phyloP scores from a whole-genome alignment of 2,329 filamentous ascomycete species.

The Botryotinia narcissicola region DNA sequence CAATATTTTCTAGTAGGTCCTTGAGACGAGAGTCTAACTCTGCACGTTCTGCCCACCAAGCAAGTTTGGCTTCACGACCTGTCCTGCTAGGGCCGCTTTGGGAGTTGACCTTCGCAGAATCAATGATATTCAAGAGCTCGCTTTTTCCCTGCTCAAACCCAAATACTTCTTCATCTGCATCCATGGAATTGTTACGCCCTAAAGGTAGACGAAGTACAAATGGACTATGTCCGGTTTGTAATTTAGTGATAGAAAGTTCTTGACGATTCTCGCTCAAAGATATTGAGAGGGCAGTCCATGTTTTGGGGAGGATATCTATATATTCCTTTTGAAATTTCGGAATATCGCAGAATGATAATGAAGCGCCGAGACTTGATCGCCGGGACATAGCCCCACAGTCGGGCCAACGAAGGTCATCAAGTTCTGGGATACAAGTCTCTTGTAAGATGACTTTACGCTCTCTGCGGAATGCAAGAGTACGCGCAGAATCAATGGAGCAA shows the following conservation, averaged over 20 bases:
- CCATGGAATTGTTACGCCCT: slow-evolving; percentile 75
- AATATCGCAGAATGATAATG: slow-evolving; percentile 46
- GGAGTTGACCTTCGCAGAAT: slow-evolving; percentile 77
- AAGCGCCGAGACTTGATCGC: slow-evolving; percentile 46
- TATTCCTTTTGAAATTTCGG: slow-evolving; percentile 73
- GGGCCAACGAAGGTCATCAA: slow-evolving; percentile 43
- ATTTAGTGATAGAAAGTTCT: slow-evolving; percentile 86
- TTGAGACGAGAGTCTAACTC: slow-evolving; percentile 73
- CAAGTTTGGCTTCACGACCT: slow-evolving; percentile 69
- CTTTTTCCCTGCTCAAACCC: slow-evolving; percentile 75
- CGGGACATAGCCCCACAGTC: slow-evolving; percentile 38
- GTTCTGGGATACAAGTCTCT: slow-evolving; percentile 28
- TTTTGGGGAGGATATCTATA: slow-evolving; percentile 76
- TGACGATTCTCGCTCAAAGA: slow-evolving; percentile 77
- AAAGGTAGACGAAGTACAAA: slow-evolving; percentile 87
- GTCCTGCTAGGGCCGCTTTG: slow-evolving; percentile 71
- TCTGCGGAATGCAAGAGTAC: slow-evolving; percentile 65
- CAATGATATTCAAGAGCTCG: slow-evolving; percentile 81
- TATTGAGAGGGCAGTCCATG: slow-evolving; percentile 85
- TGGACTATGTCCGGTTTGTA: slow-evolving; percentile 71
- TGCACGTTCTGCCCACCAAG: slow-evolving; percentile 89
- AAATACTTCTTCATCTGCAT: slow-evolving; percentile 77
- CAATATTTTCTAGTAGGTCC: slow-evolving; percentile 78
- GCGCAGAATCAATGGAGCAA: slow-evolving; percentile 65
- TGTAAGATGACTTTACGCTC: slow-evolving; percentile 54